phyloP scores from a whole-genome alignment of 78 protist genomes.

The Polysphondylium violaceum region DNA sequence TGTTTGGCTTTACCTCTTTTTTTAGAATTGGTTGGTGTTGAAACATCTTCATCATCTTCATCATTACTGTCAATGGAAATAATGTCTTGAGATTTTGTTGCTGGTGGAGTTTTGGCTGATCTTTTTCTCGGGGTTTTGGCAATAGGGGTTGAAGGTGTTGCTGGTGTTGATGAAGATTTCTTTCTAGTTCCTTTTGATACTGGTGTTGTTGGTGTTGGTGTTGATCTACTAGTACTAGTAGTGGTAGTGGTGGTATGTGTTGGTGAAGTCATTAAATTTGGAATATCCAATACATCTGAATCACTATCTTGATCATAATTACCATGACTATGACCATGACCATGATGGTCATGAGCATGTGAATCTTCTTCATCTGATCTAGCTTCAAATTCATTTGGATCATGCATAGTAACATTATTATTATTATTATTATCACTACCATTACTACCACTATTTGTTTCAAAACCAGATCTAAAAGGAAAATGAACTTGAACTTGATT shows the following conservation, averaged over 20 bases:
- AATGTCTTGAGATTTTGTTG: not conserved
- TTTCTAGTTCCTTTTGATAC: not conserved
- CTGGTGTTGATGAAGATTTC: not conserved
- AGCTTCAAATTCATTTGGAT: conserved; percentile 16
- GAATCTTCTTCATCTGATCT: conserved; percentile 9
- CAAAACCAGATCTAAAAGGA: not conserved
- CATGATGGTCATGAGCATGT: conserved; percentile 43
- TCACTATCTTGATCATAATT: not conserved
- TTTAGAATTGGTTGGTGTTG: not conserved
- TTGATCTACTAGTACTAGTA: not conserved
- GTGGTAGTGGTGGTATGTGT: not conserved
- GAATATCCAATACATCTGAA: not conserved
- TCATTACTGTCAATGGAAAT: not conserved
- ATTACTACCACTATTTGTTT: not conserved
- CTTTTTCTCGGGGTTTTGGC: too few species aligned
- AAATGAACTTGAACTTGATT: conserved; percentile 28
- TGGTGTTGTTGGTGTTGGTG: conserved; percentile 8
- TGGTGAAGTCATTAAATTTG: not conserved
- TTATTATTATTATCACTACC: not conserved
- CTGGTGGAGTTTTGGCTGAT: too few species aligned
- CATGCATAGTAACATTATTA: not conserved
- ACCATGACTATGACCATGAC: not conserved
- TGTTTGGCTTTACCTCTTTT: conserved; percentile 28
- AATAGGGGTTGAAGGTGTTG: not conserved
- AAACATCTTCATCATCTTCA: conserved; percentile 20